Evolutionary conservation across 2,329 filamentous ascomycete genomes (phyloP), one percentile per base, ranked within the genome.

Genomic region (Nakataea oryzae): DNA sequence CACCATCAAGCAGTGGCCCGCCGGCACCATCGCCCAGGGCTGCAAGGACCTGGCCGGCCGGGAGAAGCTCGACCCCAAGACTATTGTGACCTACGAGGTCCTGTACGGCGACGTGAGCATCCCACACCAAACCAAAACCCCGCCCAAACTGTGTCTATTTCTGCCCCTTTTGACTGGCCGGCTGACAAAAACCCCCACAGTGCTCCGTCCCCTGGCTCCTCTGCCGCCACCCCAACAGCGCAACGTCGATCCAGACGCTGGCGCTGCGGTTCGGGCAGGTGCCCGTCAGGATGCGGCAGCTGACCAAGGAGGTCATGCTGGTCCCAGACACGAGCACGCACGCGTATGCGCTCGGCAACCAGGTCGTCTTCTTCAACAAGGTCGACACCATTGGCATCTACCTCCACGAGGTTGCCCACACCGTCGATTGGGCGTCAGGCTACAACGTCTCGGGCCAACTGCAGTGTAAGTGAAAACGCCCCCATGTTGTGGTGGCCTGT

Each of bases 341-440:
- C 28, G 62, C 62, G 7, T 63, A 63, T 41, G 62, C 62, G 11
- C 59, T 60, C 3, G 62, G 62, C 24, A 60, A 63, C 58, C 58
- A 60, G 62, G 50, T 63, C 54, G 62, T 63, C 54, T 60, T 63
- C 50, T 62, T 62, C 54, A 60, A 60, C 58, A 29, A 41, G 47
- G 47, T 56, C 50, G 54, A 57, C 57, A 50, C n/a, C 57, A 29
- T 62, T 13, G 57, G 50, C 24, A 30, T 62, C 8, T 62, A 60
- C 61, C 41, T 62, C 47, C 61, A 62, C 55, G 61, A 62, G 61
- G 24, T 62, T 28, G 54, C 61, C 47, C 61, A 62, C 61, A 56
- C 58, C 29, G 58, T 60, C 13, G 61, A 62, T 50, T 62, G 54
- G 14, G n/a, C 41, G 11, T 55, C 57, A 41, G 57, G 54, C 11